Evolutionary conservation across 768 basidiomycete species (phyloP).

Genomic region (Tulasnella sp.): DNA sequence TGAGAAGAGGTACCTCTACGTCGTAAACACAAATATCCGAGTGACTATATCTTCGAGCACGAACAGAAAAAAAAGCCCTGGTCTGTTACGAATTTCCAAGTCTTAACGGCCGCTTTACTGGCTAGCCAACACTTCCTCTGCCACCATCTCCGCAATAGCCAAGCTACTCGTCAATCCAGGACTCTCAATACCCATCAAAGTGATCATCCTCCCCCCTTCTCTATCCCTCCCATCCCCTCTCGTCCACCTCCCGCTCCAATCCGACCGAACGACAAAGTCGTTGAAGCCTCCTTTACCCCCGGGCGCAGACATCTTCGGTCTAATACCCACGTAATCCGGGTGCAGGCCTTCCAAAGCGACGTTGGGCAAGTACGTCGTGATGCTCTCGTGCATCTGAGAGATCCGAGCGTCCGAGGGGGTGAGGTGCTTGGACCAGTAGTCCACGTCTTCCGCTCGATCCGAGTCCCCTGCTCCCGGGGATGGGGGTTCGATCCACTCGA

Average conservation of each 20-base stretch:
- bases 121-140: slow-evolving; percentile 39
- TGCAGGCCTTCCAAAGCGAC: slow-evolving; percentile 57
- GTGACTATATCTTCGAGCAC: neutral
- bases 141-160: slow-evolving; percentile 80
- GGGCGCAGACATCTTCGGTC: slow-evolving; percentile 81
- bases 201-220: slow-evolving; percentile 56
- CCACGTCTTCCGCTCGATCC: slow-evolving; percentile 43
- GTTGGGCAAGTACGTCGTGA: slow-evolving; percentile 68
- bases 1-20: neutral
- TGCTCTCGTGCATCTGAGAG: slow-evolving; percentile 62
- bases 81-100: neutral
- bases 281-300: slow-evolving; percentile 58
- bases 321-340: slow-evolving; percentile 79
- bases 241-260: slow-evolving; percentile 47
- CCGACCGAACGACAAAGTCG: slow-evolving; percentile 72
- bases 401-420: slow-evolving; percentile 52
- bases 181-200: slow-evolving; percentile 83
- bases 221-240: slow-evolving; percentile 16
- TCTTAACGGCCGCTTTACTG: neutral
- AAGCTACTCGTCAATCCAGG: slow-evolving; percentile 86
- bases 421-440: slow-evolving; percentile 74
- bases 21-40: neutral
- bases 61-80: neutral
- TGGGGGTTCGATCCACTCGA: slow-evolving; percentile 72
- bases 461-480: slow-evolving; percentile 40